These are phyloP conservation scores for Laetiporus sulphureus DNA, from an alignment of 1,284 basidiomycete genomes.

Conservation along the genomic window DNA sequence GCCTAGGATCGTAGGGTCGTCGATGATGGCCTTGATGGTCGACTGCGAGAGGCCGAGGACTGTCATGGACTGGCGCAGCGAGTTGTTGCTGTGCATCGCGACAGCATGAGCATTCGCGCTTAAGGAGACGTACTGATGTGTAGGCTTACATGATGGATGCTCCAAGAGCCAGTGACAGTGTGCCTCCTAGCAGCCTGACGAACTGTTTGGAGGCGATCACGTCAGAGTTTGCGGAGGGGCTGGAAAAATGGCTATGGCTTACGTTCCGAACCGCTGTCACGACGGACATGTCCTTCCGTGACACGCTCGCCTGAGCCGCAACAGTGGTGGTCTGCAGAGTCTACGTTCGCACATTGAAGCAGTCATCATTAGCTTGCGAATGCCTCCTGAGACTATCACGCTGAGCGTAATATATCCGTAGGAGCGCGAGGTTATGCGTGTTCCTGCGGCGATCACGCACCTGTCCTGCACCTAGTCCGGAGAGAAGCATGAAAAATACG, in stretches of 20 bases:
- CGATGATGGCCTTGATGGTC: slow-evolving; percentile 35
- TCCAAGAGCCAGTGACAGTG: slow-evolving; percentile 54
- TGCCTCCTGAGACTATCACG: too few species aligned
- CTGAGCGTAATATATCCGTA: too few species aligned
- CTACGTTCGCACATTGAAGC: slow-evolving; percentile 25
- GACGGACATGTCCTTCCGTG: slow-evolving; percentile 61
- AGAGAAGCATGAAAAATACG: slow-evolving; percentile 64
- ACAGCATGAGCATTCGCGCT: background rate
- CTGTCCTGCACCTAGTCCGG: slow-evolving; percentile 63
- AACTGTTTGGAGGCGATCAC: slow-evolving; percentile 35
- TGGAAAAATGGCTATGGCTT: background rate
- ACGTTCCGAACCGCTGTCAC: slow-evolving; percentile 66
- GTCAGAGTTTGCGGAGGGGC: background rate
- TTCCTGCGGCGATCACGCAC: slow-evolving; percentile 23
- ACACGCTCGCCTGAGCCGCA: slow-evolving; percentile 64
- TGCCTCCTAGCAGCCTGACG: slow-evolving; percentile 57
- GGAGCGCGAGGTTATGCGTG: too few species aligned
- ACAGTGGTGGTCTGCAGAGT: slow-evolving; percentile 60
- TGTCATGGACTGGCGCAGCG: slow-evolving; percentile 37
- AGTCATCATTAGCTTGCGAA: too few species aligned
- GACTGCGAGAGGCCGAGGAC: slow-evolving; percentile 29
- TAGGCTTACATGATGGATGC: slow-evolving; percentile 52
- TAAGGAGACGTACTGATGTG: too few species aligned
- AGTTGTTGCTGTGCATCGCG: slow-evolving; percentile 41
- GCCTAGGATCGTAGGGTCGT: slow-evolving; percentile 43